Evolutionary conservation across 2,329 filamentous ascomycete species (phyloP), one percentile per base, ranked within the genome.

Genomic region (Leptographium flavum): DNA sequence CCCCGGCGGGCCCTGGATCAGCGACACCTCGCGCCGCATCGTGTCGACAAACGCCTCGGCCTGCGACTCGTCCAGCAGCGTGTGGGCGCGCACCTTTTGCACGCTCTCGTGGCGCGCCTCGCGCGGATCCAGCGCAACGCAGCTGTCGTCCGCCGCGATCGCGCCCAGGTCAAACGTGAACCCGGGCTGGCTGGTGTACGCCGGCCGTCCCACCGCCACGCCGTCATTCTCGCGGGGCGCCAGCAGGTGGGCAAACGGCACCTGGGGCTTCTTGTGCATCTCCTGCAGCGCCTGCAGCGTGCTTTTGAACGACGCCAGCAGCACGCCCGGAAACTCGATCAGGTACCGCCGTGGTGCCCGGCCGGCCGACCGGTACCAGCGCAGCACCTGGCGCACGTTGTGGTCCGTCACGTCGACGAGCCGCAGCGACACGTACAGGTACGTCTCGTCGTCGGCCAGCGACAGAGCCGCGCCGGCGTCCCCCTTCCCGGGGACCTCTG

Each of bases 1-100:
- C 0, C 81, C 81, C 0, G 81, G 81, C 0, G 81, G 81, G 0
- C 81, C 81, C 60, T 85, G 79, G 11, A 83, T 79, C 5, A 83
- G 62, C 1, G 75, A 70, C 9, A 82, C 57, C 30, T 67, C 66
- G 1, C 68, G 64, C 1, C 62, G 65, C 0, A 84, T 58, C 3
- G 74, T 67, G 17, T 67, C 60, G 0, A 79, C 50, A 1, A 83
- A 56, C 2, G 76, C 74, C 4, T 52, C 47, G 5, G 69, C 68
- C 48, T 76, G 70, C 0, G 65, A 68, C 1, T 53, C 46, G 50
- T 83, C 79, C 0, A 84, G 65, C 1, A 56, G 62, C 0, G 73
- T 68, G 14, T 56, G 54, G 0, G 56, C 38, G 4, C 53, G 48
- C 3, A 70, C 53, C 4, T 45, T 27, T 14, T 55, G 32, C 0